Evolutionary conservation across 1,139 yeast genomes (phyloP).

Genomic region (Taiozyma sp.): DNA sequence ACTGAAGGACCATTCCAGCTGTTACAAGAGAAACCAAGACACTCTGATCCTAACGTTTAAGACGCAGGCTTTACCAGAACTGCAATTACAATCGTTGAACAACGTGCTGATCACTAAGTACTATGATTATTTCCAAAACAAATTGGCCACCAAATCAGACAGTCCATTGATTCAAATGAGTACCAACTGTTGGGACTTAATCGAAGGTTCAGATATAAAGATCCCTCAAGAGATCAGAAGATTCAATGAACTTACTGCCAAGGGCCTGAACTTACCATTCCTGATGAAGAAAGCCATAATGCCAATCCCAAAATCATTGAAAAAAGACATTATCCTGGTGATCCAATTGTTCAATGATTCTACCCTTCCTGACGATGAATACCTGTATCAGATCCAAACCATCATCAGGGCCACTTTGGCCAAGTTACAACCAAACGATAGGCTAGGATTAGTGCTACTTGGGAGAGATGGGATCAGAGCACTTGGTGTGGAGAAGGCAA

Average conservation of each 20-base stretch:
- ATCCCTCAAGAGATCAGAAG: constrained; percentile 39
- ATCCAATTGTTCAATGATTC: constrained; percentile 37
- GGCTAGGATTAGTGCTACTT: constrained; percentile 48
- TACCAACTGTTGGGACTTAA: constrained; percentile 44
- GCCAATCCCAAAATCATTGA: constrained; percentile 37
- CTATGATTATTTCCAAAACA: constrained; percentile 27
- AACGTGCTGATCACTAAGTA: constrained; percentile 39
- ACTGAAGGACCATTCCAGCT: constrained; percentile 33
- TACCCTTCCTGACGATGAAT: constrained; percentile 31
- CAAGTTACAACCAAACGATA: constrained; percentile 39
- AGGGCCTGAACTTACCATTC: constrained; percentile 37
- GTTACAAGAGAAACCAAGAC: constrained; percentile 25
- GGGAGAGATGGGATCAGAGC: constrained; percentile 39
- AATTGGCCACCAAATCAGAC: constrained; percentile 11
- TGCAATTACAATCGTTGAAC: constrained; percentile 35
- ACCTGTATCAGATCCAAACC: constrained; percentile 27
- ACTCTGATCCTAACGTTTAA: constrained; percentile 36
- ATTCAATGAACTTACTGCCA: constrained; percentile 33
- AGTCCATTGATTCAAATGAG: constrained; percentile 45
- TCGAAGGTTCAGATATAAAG: constrained; percentile 22
- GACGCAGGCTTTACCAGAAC: constrained; percentile 41
- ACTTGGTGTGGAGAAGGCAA: constrained; percentile 7
- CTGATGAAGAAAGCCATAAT: constrained; percentile 33
- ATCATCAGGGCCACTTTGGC: constrained; percentile 29
- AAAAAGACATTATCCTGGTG: constrained; percentile 44